Evolutionary conservation across 73 alveolate species (phyloP).

Genomic region (Paramecium tetraurelia): DNA sequence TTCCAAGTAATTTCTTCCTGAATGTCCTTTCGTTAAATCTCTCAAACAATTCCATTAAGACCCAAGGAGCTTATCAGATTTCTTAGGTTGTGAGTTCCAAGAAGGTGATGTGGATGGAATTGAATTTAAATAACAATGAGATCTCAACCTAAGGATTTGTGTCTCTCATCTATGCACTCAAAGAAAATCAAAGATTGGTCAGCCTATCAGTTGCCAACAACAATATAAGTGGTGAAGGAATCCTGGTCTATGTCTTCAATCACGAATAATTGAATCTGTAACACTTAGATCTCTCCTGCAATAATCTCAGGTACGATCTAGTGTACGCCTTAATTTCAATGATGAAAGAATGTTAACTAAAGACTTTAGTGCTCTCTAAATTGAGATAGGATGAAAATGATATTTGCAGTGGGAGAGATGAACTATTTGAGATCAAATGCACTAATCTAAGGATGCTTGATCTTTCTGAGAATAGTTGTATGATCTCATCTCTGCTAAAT

Average conservation of each 20-base stretch:
- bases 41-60: not conserved
- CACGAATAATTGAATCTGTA: slow-evolving; percentile 18
- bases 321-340: slow-evolving; percentile 6
- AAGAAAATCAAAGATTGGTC: not conserved
- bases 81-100: not conserved
- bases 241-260: not conserved
- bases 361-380: not conserved
- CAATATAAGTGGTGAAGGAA: slow-evolving; percentile 34
- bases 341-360: slow-evolving; percentile 40
- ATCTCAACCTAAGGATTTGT: not conserved
- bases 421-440: not conserved
- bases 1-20: slow-evolving; percentile 13
- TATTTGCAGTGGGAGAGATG: not conserved
- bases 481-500: not conserved
- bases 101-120: not conserved
- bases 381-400: slow-evolving; percentile 9
- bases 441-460: not conserved
- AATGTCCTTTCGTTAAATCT: not conserved
- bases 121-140: slow-evolving; percentile 13
- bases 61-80: slow-evolving; percentile 36
- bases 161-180: not conserved
- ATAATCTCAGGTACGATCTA: not conserved
- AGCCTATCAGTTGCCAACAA: slow-evolving; percentile 1
- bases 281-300: not conserved
- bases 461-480: not conserved